Percentiles rank a stretch among this genome's conserved stretches.
Conservation (phyloP, 306 rosid genomes). For the Rosa persica region DNA sequence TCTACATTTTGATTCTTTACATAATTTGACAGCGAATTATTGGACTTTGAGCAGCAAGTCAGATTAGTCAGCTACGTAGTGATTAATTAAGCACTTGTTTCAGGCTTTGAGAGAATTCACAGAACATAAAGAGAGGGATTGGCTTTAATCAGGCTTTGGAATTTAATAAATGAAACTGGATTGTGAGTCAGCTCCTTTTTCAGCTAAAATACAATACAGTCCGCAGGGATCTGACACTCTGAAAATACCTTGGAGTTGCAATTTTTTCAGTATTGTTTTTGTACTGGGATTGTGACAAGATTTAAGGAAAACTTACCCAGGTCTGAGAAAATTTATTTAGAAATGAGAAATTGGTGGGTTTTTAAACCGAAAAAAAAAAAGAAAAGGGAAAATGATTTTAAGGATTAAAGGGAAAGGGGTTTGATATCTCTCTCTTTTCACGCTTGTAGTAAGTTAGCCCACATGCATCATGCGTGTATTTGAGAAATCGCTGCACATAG, state of each 20-base stretch:
- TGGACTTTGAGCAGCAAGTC: constrained; percentile 35
- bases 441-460: too few species aligned
- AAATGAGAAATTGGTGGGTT: not conserved
- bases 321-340: not conserved
- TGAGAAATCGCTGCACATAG: too few species aligned
- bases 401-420: not conserved
- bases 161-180: constrained; percentile 18
- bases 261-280: not conserved
- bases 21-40: constrained; percentile 49
- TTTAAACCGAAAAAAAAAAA: not conserved
- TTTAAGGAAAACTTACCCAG: not conserved
- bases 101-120: constrained; percentile 1
- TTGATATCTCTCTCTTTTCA: constrained; percentile 32
- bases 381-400: not conserved
- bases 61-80: constrained; percentile 13
- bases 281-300: constrained; percentile 19
- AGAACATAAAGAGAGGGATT: constrained; percentile 19
- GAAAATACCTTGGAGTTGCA: constrained; percentile 30
- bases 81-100: constrained; percentile 1
- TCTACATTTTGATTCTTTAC: constrained; percentile 28
- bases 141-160: constrained; percentile 56
- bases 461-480: too few species aligned
- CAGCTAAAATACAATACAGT: constrained; percentile 39
- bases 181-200: constrained; percentile 31
- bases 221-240: constrained; percentile 42